Percentiles rank a stretch among this genome's conserved stretches.
Conservation (phyloP, 495 filamentous ascomycete species). For the Podospora didyma region DNA sequence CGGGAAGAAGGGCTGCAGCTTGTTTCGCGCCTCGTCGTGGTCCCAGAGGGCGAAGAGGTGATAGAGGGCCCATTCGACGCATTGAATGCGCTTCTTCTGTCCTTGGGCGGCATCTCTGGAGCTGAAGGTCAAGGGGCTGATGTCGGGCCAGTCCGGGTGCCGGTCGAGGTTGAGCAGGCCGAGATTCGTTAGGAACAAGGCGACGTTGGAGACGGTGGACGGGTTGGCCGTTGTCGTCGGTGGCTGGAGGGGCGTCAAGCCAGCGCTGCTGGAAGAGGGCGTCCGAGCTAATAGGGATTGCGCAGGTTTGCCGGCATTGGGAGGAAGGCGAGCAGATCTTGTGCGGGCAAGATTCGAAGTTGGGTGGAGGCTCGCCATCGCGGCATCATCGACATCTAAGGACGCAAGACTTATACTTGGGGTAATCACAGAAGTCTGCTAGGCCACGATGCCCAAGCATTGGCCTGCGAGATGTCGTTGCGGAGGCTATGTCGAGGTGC, state of each 20-base stretch:
- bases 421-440: no score
- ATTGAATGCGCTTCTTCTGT: slow-evolving; percentile 72
- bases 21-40: slow-evolving; percentile 67
- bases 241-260: not conserved
- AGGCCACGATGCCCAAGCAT: no score
- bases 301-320: slow-evolving; percentile 17
- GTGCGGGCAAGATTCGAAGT: slow-evolving; percentile 22
- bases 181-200: slow-evolving; percentile 76
- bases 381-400: slow-evolving; percentile 24
- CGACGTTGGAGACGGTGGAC: slow-evolving; percentile 23
- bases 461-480: slow-evolving; percentile 1
- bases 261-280: slow-evolving; percentile 8
- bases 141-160: slow-evolving; percentile 70
- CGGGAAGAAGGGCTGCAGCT: slow-evolving; percentile 85
- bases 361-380: slow-evolving; percentile 24
- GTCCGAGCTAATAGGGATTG: slow-evolving; percentile 12
- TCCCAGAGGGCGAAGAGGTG: slow-evolving; percentile 81
- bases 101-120: slow-evolving; percentile 62
- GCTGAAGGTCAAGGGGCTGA: slow-evolving; percentile 61
- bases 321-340: slow-evolving; percentile 16
- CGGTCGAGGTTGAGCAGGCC: slow-evolving; percentile 74
- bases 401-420: no score
- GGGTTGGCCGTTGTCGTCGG: slow-evolving; percentile 8
- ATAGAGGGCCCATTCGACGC: slow-evolving; percentile 81
- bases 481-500: no score